Evolutionary conservation across 768 basidiomycete species (phyloP), one percentile per base, ranked within the genome.

Genomic region (Boletellus sp.): DNA sequence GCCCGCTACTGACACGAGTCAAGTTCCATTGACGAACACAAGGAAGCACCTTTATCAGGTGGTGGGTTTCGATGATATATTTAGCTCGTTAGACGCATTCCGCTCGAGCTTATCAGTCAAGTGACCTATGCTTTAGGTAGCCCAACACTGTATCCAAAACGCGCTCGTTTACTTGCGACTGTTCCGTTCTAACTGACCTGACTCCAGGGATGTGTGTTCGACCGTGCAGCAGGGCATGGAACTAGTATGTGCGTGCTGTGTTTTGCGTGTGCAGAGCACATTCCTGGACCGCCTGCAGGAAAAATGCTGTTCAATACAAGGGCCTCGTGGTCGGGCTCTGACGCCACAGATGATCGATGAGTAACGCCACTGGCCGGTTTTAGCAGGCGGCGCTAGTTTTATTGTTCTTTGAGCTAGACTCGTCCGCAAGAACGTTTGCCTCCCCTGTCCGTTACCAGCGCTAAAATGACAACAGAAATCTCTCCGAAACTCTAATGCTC

Each of bases 101-200:
- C 9, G 36, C 24, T 50, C 45, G 22, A 38, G 38, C 6, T 20
- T 26, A n/a, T n/a, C 49, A 31, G 19, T 43, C 48, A 48, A 28
- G 28, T 10, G 9, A 28, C 50, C 56, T 56, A 43, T 56, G 56
- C 48, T 35, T 38, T 43, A 37, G 43, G 20, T 17, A 15, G 3
- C 3, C 23, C 22, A 48, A 31, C 4, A 41, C 59, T 53, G 50
- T 50, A 33, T 16, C 63, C 53, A 59, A 33, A 20, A 23, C 56
- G 48, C 22, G 35, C 9, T 42, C 16, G 33, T 34, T 7, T 24
- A 17, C 20, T 20, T 26, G 11, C 22, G 38, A 33, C 17, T 12
- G 6, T 20, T 13, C n/a, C 13, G 7, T 24, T 12, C 15, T 24
- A n/a, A 1, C 42, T 20, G 26, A 24, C 41, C 37, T 20, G 26